Evolutionary conservation across 2,329 filamentous ascomycete genomes (phyloP).

Genomic region (Clarireedia monteithiana): DNA sequence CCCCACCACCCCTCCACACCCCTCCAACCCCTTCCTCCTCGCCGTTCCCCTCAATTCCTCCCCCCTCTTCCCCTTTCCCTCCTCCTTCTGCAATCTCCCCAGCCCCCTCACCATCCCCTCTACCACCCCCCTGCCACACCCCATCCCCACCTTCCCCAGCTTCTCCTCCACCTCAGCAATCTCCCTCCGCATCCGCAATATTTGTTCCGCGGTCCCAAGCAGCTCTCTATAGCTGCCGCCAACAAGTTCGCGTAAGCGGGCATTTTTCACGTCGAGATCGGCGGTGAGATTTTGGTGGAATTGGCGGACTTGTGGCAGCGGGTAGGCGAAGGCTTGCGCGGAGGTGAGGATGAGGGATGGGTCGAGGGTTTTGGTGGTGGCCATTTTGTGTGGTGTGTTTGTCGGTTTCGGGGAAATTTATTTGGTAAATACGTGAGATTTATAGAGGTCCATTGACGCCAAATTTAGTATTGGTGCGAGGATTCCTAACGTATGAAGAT

Average conservation of each 20-base stretch:
- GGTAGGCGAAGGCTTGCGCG: conserved; percentile 35
- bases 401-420: neutral
- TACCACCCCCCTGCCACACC: conserved; percentile 67
- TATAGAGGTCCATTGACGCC: neutral
- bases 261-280: conserved; percentile 54
- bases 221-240: conserved; percentile 75
- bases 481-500: too few relatives aligned
- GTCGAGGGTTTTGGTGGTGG: conserved; percentile 35
- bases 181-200: conserved; percentile 77
- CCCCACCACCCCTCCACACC: conserved; percentile 42
- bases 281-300: conserved; percentile 53
- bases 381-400: conserved; percentile 9
- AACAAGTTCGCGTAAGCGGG: conserved; percentile 55
- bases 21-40: conserved; percentile 42
- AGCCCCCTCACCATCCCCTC: conserved; percentile 57
- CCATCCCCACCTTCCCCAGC: conserved; percentile 63
- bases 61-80: conserved; percentile 22
- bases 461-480: neutral
- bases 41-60: conserved; percentile 30
- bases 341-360: conserved; percentile 43
- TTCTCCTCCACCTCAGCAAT: conserved; percentile 67
- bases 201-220: conserved; percentile 86
- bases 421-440: neutral
- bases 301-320: conserved; percentile 55
- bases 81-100: conserved; percentile 35